Conservation (phyloP, 129 eudicot species). For the Ambrosia trifida region DNA sequence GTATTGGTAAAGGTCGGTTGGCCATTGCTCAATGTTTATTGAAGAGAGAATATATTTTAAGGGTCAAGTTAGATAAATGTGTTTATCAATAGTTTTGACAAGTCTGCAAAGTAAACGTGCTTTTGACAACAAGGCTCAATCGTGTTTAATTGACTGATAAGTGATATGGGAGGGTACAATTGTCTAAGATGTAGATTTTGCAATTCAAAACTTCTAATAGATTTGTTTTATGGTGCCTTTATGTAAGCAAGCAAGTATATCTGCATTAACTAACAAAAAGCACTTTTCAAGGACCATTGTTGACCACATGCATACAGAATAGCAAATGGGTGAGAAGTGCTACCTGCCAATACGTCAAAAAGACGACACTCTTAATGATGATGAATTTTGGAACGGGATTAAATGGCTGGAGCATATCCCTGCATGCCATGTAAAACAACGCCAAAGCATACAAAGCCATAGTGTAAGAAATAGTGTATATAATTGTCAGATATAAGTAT, state of each 20-base stretch:
- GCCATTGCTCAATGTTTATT: background rate
- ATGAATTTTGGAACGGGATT: constrained; percentile 92
- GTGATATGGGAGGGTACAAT: background rate
- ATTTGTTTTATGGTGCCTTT: background rate
- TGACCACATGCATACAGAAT: constrained; percentile 13
- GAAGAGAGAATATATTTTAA: background rate
- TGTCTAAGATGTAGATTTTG: background rate
- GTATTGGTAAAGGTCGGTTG: background rate
- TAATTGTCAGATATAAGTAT: constrained; percentile 81
- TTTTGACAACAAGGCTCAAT: background rate
- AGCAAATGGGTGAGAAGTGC: constrained; percentile 8
- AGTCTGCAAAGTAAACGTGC: background rate
- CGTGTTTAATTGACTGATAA: background rate
- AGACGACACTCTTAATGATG: constrained; percentile 83
- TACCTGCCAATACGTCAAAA: constrained; percentile 98
- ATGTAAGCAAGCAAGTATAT: background rate
- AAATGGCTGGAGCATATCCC: constrained; percentile 84
- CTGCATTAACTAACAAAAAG: constrained; percentile 10
- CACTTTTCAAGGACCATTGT: constrained; percentile 3
- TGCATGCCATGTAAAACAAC: constrained; percentile 87
- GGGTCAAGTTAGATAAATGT: too few relatives aligned
- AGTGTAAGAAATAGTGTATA: constrained; percentile 76
- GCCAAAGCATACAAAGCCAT: constrained; percentile 81
- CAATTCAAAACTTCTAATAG: background rate
- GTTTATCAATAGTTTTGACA: background rate